Evolutionary conservation across 2,329 filamentous ascomycete species (phyloP), one percentile per base, ranked within the genome.

Genomic region (Pyricularia pennisetigena): DNA sequence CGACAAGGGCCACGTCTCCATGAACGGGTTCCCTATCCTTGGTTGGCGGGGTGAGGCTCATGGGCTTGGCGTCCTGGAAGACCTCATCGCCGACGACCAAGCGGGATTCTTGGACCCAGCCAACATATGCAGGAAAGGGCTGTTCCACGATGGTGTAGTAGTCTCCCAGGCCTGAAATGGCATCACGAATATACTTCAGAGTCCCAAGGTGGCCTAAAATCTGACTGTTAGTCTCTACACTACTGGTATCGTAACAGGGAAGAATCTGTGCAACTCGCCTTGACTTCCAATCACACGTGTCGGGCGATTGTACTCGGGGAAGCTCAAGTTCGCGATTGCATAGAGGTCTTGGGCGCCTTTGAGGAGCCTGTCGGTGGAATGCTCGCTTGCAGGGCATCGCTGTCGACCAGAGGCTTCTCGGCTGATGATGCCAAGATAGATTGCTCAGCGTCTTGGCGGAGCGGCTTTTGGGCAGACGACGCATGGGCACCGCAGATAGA

Each of bases 1-100:
- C 41, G 20, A 54, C 41, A 20, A 54, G 41, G 20, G n/a, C 41
- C 3, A 92, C 74, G 10, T 86, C 78, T 0, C 84, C 88, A 67
- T 83, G 80, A 3, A 90, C 86, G 5, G 85, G 83, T 76, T 89
- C 78, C 71, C 81, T 84, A 72, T 86, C 75, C 71, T 82, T 80
- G 7, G 87, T 91, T 0, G 89, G 83, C 14, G 90, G 90, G 2
- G 88, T 90, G 73, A 92, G 82, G 65, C 85, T 82, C 83, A 92
- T 89, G 26, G 88, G 79, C 0, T 76, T 74, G 0, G 86, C 85
- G 0, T 82, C 79, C 68, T 80, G 74, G 16, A 83, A 81, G 1
- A 87, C 81, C 20, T 79, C 70, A 68, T 84, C 74, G 29, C 84
- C 87, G 32, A 90, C 74, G 8, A 87, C 81, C 1, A 89, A 82